These are phyloP conservation scores for Colletotrichum coccodes DNA, from an alignment of 2,329 filamentous ascomycete species.

Conservation along the genomic window DNA sequence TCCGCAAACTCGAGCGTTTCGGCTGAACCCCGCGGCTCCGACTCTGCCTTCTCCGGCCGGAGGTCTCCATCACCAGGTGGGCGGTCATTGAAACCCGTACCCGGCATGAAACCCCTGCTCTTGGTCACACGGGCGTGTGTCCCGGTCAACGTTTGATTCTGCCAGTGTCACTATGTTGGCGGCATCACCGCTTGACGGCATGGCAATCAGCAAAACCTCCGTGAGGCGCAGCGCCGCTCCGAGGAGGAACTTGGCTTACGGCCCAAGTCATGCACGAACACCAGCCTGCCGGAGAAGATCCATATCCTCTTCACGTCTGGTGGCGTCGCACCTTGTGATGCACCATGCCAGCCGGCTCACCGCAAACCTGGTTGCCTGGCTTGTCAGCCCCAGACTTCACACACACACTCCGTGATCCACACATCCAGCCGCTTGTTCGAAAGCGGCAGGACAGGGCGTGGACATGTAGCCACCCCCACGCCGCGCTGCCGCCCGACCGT, in stretches of 20 bases:
- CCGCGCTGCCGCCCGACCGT: conserved; percentile 6
- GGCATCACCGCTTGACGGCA: background rate
- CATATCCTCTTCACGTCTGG: background rate
- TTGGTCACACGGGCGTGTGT: background rate
- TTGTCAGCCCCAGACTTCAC: background rate
- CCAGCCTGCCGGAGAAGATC: background rate
- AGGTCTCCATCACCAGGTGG: background rate
- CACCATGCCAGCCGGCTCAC: background rate
- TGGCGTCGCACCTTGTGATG: background rate
- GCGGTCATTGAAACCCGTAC: too few relatives aligned
- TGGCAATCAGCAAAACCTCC: too few relatives aligned
- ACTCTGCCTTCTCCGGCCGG: background rate
- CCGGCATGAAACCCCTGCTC: background rate
- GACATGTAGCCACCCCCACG: conserved; percentile 16
- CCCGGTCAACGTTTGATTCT: background rate
- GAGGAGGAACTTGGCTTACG: background rate
- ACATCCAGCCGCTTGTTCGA: conserved; percentile 12
- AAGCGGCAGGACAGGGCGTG: background rate
- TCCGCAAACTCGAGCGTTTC: background rate
- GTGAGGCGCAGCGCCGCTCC: background rate
- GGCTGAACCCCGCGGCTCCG: background rate
- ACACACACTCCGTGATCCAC: background rate
- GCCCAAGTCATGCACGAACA: background rate
- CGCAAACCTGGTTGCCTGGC: background rate
- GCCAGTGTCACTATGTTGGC: too few relatives aligned